Evolutionary conservation across 495 filamentous ascomycete species (phyloP), one percentile per base, ranked within the genome.

Genomic region (Coniosporium apollinis): DNA sequence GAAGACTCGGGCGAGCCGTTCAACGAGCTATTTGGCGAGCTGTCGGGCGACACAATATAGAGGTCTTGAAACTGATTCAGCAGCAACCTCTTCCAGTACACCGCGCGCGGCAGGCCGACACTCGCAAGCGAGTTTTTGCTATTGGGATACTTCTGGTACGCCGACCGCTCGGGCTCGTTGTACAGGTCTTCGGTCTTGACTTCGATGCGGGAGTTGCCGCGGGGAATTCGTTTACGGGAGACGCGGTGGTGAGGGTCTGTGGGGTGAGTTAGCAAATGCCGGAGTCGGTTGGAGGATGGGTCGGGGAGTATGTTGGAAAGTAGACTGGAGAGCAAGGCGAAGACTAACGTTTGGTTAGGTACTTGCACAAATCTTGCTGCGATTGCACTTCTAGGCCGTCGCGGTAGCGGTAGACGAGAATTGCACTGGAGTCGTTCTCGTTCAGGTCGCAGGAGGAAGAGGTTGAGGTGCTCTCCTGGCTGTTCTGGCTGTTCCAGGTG

Each of bases 161-260:
- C 25, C 4, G 41, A 20, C 22, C 46, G 43, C 22, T 60, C 57
- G 16, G 44, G 37, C 16, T 51, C 47, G 15, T 47, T 41, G 30
- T 49, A 50, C 22, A 58, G 45, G 41, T 60, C 57, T 37, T 57
- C 51, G 37, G 43, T 42, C 35, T 37, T 39, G 32, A 60, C 40
- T 35, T 58, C 51, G 20, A 60, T 13, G 28, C 50, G 45, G 19
- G 44, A 50, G 37, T 50, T 51, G 26, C 40, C 41, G 16, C 55
- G 55, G 2, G 55, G 55, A 19, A 60, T 57, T 22, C 33, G 45
- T 37, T 55, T 57, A 28, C 38, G 36, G 3, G 57, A 54, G 19
- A 49, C 45, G 37, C 55, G 55, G 18, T 55, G 43, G 24, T 45
- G 32, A 19, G 52, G 48, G 21, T 58, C 55, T 58, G 33, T 4